A percentile compares a stretch with the other conserved stretches of the same genome.
Conservation (phyloP, 2,329 filamentous ascomycete species). For the Cordyceps fumosorosea region DNA sequence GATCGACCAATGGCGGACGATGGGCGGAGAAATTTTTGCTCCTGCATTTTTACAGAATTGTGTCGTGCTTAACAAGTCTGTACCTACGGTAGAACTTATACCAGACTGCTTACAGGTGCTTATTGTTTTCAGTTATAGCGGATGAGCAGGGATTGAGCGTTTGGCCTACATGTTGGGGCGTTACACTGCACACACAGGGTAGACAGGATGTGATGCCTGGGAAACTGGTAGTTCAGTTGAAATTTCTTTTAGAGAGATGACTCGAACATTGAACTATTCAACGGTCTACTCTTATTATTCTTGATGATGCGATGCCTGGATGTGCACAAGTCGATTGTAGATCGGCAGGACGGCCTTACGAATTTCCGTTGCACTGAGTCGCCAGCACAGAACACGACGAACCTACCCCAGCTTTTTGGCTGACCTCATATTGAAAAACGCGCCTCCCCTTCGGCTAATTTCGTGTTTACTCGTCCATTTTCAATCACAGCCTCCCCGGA, state of each 20-base stretch:
- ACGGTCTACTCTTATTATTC: neutral
- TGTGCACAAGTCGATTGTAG: neutral
- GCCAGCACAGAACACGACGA: neutral
- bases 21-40: neutral
- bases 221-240: too few relatives aligned
- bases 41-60: neutral
- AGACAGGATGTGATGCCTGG: neutral
- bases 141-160: neutral
- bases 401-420: constrained; percentile 5
- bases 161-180: neutral
- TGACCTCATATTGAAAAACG: neutral
- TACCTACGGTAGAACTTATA: neutral
- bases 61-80: too few relatives aligned
- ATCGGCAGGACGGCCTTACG: constrained; percentile 10
- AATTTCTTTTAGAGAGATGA: neutral
- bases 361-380: constrained; percentile 10
- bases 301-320: neutral
- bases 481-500: neutral
- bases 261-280: neutral
- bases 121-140: neutral
- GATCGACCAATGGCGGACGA: neutral
- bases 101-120: neutral
- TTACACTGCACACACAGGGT: neutral
- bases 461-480: neutral
- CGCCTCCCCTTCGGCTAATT: neutral